Conservation (phyloP, 2,329 filamentous ascomycete species). For the Aspergillus pseudoterreus region DNA sequence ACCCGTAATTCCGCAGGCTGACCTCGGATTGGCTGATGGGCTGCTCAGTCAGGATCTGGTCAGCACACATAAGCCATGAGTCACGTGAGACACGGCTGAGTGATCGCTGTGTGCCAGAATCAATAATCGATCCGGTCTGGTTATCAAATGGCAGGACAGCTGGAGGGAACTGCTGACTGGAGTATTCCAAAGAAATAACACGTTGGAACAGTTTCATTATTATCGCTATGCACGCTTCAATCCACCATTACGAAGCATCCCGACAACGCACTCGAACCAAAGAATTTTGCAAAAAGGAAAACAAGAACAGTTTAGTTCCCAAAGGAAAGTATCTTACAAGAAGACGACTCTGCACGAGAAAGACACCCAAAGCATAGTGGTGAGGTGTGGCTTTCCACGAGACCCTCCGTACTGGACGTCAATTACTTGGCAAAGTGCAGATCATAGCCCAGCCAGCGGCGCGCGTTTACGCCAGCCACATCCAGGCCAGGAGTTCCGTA, state of each 20-base stretch:
- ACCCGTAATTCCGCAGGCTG: background rate
- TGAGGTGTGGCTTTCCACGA: too few species aligned
- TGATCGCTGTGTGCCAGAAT: too few species aligned
- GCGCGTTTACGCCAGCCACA: conserved; percentile 70
- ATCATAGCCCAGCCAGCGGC: conserved; percentile 97
- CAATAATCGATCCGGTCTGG: too few species aligned
- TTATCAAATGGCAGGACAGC: too few species aligned
- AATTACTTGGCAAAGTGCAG: conserved; percentile 95
- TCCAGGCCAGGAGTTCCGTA: conserved; percentile 89
- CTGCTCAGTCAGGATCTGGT: background rate
- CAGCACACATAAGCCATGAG: background rate
- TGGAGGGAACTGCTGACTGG: too few species aligned
- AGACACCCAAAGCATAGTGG: too few species aligned
- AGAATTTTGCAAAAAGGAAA: background rate
- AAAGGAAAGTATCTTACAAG: background rate
- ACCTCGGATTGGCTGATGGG: conserved; percentile 1
- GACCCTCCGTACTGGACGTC: background rate
- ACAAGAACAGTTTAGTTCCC: background rate
- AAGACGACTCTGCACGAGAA: too few species aligned
- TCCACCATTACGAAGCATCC: background rate
- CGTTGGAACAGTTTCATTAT: background rate
- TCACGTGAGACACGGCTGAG: background rate
- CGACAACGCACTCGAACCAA: background rate
- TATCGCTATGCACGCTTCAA: background rate
- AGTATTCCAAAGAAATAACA: background rate